Base-by-base conservation (phyloP, 2,329 filamentous ascomycete species). In the Gyromitra esculenta region DNA sequence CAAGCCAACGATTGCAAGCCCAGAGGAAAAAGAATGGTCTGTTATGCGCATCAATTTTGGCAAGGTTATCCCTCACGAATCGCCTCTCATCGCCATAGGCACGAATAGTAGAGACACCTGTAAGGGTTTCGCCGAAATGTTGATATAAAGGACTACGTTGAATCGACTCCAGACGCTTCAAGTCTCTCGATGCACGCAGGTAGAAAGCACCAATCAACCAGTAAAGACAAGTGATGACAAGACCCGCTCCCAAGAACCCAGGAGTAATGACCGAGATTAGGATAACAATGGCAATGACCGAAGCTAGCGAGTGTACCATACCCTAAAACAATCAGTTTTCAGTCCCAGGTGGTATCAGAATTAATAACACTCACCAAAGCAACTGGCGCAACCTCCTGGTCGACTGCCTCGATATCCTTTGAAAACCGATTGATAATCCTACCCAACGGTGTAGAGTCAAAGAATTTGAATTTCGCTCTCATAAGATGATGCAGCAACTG, bases 371-470 rank as follows among this genome's bases (percentile, higher is more conserved):
- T 88, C 69, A 89, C 89, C 80, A 98, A 94, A 25, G 96, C 95
- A 52, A 96, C 90, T 1, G 94, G 93, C 0, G 96, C 94, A 74
- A 99, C 92, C 83, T 99, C 96, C 83, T 99, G 96, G 80, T 99
- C 96, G 21, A 99, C 88, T 9, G 94, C 90, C 83, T 99, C 94
- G 13, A 99, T 89, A 83, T 99, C 96, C 84, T 98, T 98, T 83
- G 95, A 98, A 85, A 99, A 99, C 21, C 96, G 90, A 84, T 99
- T 99, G 91, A 98, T 98, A 81, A 99, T 87, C 84, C 97, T 95
- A 11, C 96, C 96, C 0, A 98, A 88, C 1, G 96, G 96, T 0
- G 96, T 99, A 0, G 95, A 92, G 82, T 99, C 96, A 82, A 99
- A 99, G 85, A 99, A 99, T 82, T 92, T 94, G 87, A 99, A 98